These are phyloP conservation scores for Penicillium sp. DNA, from an alignment of 2,329 filamentous ascomycete genomes.

Conservation along the genomic window DNA sequence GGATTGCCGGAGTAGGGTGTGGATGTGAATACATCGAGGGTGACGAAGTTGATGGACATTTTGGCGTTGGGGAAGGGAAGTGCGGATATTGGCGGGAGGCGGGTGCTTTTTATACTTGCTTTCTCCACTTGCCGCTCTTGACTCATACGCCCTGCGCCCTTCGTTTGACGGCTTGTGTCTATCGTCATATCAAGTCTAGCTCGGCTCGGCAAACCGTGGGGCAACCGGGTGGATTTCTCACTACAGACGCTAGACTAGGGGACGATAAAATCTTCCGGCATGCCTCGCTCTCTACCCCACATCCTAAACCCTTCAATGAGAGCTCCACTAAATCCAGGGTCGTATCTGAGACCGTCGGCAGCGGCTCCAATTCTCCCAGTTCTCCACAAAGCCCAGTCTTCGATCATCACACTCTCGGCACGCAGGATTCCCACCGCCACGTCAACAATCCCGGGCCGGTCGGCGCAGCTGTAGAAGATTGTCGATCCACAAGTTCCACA, in stretches of 20 bases:
- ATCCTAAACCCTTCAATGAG: slow-evolving; percentile 20
- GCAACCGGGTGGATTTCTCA: no score
- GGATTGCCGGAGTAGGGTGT: slow-evolving; percentile 54
- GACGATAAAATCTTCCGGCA: slow-evolving; percentile 17
- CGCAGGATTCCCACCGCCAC: slow-evolving; percentile 46
- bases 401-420: slow-evolving; percentile 43
- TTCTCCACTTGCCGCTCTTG: slow-evolving; percentile 3
- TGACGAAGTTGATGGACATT: slow-evolving; percentile 30
- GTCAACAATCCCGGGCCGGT: slow-evolving; percentile 41
- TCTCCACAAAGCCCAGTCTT: slow-evolving; percentile 49
- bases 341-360: slow-evolving; percentile 23
- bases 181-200: no score
- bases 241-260: background rate
- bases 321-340: slow-evolving; percentile 19
- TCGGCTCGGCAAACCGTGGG: no score
- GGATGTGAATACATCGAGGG: slow-evolving; percentile 48
- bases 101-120: background rate
- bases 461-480: slow-evolving; percentile 42
- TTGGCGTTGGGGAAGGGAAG: background rate
- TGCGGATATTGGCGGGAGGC: background rate
- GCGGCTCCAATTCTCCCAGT: slow-evolving; percentile 27
- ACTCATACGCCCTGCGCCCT: background rate
- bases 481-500: slow-evolving; percentile 50
- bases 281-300: slow-evolving; percentile 20
- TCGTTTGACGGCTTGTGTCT: background rate